phyloP scores from a whole-genome alignment of 495 filamentous ascomycete genomes.

The Neurospora sp. region DNA sequence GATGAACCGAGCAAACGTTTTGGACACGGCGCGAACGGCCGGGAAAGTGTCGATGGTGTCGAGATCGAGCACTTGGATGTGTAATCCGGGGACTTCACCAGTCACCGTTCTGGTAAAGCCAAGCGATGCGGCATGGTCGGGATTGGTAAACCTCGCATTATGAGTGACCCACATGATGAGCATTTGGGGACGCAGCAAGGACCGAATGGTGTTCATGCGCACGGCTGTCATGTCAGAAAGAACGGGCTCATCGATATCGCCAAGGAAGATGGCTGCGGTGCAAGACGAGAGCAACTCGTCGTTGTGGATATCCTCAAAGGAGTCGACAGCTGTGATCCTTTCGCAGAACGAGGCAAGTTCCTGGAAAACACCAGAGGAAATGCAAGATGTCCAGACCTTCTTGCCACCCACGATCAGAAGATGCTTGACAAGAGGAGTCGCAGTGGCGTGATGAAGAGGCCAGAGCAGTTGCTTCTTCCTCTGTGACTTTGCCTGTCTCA shows the following conservation, averaged over 20 bases:
- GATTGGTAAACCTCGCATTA: conserved; percentile 16
- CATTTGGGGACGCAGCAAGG: conserved; percentile 27
- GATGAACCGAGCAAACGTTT: conserved; percentile 21
- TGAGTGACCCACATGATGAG: conserved; percentile 30
- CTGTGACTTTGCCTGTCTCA: conserved; percentile 23
- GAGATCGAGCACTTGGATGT: conserved; percentile 32
- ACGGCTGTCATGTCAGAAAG: conserved; percentile 25
- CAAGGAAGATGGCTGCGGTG: conserved; percentile 26
- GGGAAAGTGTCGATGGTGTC: conserved; percentile 11
- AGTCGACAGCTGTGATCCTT: conserved; percentile 6
- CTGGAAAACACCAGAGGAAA: conserved; percentile 9
- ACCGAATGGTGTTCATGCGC: conserved; percentile 20
- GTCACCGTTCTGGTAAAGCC: conserved; percentile 33
- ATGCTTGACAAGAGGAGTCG: conserved; percentile 5
- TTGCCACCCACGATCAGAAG: conserved; percentile 26
- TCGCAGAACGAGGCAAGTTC: conserved; percentile 13
- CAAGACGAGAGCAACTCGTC: background rate
- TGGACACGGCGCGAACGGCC: conserved; percentile 9
- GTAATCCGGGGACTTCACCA: conserved; percentile 30
- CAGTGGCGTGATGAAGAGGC: background rate
- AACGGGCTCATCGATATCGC: conserved; percentile 27
- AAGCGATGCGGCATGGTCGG: conserved; percentile 30
- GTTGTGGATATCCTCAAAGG: background rate
- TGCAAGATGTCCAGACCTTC: conserved; percentile 4
- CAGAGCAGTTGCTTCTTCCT: conserved; percentile 9